Conservation (phyloP, 2,329 filamentous ascomycete species). For the Lithohypha guttulata region DNA sequence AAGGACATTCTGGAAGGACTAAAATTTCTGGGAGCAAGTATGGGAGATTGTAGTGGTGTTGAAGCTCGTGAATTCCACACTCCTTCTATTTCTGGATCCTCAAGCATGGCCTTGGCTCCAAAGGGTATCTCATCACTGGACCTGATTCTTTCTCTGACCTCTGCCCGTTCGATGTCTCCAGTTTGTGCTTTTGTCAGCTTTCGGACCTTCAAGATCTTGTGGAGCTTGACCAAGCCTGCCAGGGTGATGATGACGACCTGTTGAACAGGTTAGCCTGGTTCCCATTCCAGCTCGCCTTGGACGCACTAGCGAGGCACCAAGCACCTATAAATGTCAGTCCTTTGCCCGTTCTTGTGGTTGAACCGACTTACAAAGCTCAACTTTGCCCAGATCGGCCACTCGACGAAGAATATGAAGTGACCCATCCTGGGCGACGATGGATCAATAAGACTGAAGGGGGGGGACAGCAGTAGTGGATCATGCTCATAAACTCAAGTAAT, state of each 20-base stretch:
- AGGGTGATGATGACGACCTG: constrained; percentile 47
- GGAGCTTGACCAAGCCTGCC: constrained; percentile 54
- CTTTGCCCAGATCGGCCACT: constrained; percentile 20
- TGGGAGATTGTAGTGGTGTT: constrained; percentile 22
- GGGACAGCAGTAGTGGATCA: constrained; percentile 4
- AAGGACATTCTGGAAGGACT: constrained; percentile 4
- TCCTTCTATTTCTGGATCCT: constrained; percentile 71
- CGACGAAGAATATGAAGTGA: constrained; percentile 14
- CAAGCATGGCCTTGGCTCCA: constrained; percentile 73
- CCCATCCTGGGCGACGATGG: background rate
- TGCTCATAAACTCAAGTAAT: no score
- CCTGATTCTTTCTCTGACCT: constrained; percentile 44
- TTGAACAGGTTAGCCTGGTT: constrained; percentile 34
- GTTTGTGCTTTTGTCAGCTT: constrained; percentile 47
- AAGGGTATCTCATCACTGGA: constrained; percentile 62
- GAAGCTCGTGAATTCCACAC: constrained; percentile 59
- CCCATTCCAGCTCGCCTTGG: constrained; percentile 19
- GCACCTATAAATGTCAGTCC: no score
- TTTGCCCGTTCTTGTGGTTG: no score
- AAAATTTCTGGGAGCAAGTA: constrained; percentile 5
- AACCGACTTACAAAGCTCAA: constrained; percentile 18
- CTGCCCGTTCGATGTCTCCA: constrained; percentile 40
- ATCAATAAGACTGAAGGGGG: background rate
- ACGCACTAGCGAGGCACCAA: constrained; percentile 14
- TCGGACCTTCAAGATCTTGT: constrained; percentile 46